Evolutionary conservation across 2,329 filamentous ascomycete species (phyloP).

Genomic region (Aspergillus latus): DNA sequence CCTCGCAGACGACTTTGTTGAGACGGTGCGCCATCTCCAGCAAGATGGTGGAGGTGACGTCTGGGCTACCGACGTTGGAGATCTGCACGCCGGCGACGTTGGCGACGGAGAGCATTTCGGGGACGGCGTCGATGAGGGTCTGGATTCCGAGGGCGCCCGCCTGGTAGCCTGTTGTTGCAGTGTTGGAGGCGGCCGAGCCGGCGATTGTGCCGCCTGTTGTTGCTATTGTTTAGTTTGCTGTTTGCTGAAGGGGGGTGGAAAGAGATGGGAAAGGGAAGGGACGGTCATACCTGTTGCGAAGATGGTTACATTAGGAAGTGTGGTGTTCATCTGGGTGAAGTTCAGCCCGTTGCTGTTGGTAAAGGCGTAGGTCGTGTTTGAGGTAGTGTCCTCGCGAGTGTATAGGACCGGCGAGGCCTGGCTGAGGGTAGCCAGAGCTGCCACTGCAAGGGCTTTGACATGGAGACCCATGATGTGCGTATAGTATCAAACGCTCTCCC

Average conservation of each 20-base stretch:
- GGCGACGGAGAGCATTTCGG: slow-evolving; percentile 27
- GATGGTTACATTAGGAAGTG: slow-evolving; percentile 28
- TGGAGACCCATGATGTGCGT: slow-evolving; percentile 18
- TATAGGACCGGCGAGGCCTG: slow-evolving; percentile 25
- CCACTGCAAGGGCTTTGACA: slow-evolving; percentile 19
- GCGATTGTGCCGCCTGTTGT: slow-evolving; percentile 28
- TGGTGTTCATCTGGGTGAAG: slow-evolving; percentile 28
- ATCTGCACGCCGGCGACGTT: slow-evolving; percentile 31
- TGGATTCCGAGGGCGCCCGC: slow-evolving; percentile 26
- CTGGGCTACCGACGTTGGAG: slow-evolving; percentile 29
- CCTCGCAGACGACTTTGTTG: slow-evolving; percentile 25
- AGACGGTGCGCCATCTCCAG: slow-evolving; percentile 24
- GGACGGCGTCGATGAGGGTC: slow-evolving; percentile 27
- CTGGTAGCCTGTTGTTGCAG: slow-evolving; percentile 29
- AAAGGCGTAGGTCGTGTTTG: slow-evolving; percentile 22
- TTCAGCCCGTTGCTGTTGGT: slow-evolving; percentile 29
- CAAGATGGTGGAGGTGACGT: slow-evolving; percentile 26
- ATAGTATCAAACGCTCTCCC: neutral
- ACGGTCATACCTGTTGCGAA: slow-evolving; percentile 22
- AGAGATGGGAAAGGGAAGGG: neutral
- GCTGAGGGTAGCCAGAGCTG: slow-evolving; percentile 20
- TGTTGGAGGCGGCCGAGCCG: slow-evolving; percentile 25
- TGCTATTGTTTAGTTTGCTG: neutral
- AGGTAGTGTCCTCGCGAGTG: slow-evolving; percentile 19
- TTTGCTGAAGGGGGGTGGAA: no score